phyloP scores from a whole-genome alignment of 352 stramenopile species.

The Blastocystis sp. region DNA sequence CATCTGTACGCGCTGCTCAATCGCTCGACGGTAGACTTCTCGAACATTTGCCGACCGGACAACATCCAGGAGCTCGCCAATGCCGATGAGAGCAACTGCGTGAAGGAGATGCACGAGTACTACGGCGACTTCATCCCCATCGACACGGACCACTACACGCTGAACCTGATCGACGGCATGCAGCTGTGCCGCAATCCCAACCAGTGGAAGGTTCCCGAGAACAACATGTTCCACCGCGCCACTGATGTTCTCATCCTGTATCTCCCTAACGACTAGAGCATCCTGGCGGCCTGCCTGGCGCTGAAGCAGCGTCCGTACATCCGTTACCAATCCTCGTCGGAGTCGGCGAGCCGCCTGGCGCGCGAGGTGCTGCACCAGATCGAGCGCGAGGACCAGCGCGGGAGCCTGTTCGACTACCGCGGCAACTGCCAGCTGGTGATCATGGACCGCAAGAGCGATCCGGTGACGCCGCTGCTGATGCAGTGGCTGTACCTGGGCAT shows the following conservation, averaged over 20 bases:
- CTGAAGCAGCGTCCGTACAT: conserved; percentile 92
- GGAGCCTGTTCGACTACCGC: conserved; percentile 89
- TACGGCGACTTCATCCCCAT: conserved; percentile 96
- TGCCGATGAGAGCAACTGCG: conserved; percentile 87
- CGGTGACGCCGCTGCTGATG: conserved; percentile 92
- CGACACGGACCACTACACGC: conserved; percentile 93
- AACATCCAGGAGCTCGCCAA: conserved; percentile 90
- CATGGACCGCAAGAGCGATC: conserved; percentile 94
- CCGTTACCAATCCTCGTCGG: conserved; percentile 87
- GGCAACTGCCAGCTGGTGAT: conserved; percentile 80
- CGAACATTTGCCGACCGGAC: conserved; percentile 87
- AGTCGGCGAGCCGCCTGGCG: conserved; percentile 87
- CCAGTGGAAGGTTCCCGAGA: conserved; percentile 73
- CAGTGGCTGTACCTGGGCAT: conserved; percentile 93
- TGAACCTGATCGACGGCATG: conserved; percentile 85
- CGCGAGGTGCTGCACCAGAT: conserved; percentile 88
- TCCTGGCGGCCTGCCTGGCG: conserved; percentile 88
- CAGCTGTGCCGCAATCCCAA: conserved; percentile 68
- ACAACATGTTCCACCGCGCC: conserved; percentile 72
- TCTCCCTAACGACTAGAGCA: conserved; percentile 73
- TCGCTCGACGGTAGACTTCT: conserved; percentile 78
- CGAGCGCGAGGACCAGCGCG: conserved; percentile 81
- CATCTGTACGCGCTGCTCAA: conserved; percentile 78
- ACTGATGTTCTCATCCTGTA: conserved; percentile 70
- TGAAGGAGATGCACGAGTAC: conserved; percentile 93